Conservation (phyloP, 169 alveolate genomes). For the Besnoitia besnoiti region DNA sequence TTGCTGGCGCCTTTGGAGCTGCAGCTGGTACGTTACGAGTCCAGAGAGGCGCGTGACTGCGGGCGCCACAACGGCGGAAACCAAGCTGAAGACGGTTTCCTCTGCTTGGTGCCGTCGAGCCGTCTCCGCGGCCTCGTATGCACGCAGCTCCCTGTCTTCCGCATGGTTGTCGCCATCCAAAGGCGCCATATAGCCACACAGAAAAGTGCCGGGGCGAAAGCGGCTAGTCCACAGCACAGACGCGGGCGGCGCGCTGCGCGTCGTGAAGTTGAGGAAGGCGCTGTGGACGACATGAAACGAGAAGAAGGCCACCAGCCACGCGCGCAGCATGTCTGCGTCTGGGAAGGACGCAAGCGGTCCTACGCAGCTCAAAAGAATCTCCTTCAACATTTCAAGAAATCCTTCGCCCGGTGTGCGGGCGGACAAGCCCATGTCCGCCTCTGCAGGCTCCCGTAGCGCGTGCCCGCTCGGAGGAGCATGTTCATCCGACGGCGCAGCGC, state of each 20-base stretch:
- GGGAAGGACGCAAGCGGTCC: background rate
- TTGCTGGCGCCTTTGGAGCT: background rate
- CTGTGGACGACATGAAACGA: slow-evolving; percentile 14
- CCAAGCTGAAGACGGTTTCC: background rate
- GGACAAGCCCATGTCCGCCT: background rate
- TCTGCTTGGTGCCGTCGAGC: background rate
- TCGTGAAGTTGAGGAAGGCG: background rate
- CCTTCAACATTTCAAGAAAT: background rate
- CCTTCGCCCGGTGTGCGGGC: background rate
- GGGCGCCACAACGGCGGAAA: background rate
- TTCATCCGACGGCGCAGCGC: background rate
- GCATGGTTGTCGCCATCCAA: background rate
- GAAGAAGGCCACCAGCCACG: background rate
- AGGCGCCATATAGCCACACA: no score
- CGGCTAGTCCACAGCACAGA: background rate
- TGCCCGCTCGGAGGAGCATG: background rate
- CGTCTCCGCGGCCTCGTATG: background rate
- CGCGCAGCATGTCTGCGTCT: background rate
- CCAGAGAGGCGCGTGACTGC: slow-evolving; percentile 4
- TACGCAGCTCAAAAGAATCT: background rate
- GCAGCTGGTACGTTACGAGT: background rate
- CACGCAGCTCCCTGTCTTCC: background rate
- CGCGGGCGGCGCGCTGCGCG: slow-evolving; percentile 5
- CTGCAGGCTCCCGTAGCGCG: background rate
- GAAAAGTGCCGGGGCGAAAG: background rate